Percentiles rank a stretch among this genome's conserved stretches.
Conservation (phyloP, 192 early-diverging fungal genomes). For the Geranomyces michiganensis region DNA sequence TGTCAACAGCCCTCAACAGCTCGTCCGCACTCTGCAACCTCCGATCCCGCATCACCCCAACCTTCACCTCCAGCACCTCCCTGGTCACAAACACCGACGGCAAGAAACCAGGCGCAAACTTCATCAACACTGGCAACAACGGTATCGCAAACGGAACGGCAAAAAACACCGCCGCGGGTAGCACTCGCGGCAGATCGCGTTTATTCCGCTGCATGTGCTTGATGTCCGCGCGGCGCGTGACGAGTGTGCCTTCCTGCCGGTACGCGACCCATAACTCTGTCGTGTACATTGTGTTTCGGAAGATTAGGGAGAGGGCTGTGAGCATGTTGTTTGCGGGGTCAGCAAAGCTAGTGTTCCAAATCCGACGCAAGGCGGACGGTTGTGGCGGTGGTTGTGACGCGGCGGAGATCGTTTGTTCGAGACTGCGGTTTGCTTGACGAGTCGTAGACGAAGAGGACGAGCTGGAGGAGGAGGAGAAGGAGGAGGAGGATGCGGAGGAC, state of each 20-base stretch:
- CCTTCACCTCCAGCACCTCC: slow-evolving; percentile 17
- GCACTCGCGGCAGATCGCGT: slow-evolving; percentile 6
- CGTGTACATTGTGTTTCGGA: neutral
- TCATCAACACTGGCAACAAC: slow-evolving; percentile 3
- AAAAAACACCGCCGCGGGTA: slow-evolving; percentile 11
- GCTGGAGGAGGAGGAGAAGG: no score
- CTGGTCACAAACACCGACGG: slow-evolving; percentile 22
- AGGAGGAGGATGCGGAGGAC: no score
- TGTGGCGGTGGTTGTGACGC: no score
- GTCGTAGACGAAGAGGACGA: no score
- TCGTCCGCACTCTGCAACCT: neutral
- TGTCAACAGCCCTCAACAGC: neutral
- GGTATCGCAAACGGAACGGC: slow-evolving; percentile 22
- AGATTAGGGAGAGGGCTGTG: neutral
- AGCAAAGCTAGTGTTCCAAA: neutral
- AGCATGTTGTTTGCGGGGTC: neutral
- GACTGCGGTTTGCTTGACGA: no score
- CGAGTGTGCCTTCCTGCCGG: slow-evolving; percentile 1
- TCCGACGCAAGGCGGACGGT: no score
- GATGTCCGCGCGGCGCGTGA: slow-evolving; percentile 9
- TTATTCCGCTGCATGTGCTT: slow-evolving; percentile 20
- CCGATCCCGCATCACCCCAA: neutral
- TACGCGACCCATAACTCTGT: slow-evolving; percentile 8
- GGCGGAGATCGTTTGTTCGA: no score
- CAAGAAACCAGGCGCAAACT: slow-evolving; percentile 1